Percentiles rank a stretch among this genome's conserved stretches.
These are phyloP conservation scores for Paraleonurus japonicus DNA, from an alignment of 257 asterid species.

Conservation along the genomic window DNA sequence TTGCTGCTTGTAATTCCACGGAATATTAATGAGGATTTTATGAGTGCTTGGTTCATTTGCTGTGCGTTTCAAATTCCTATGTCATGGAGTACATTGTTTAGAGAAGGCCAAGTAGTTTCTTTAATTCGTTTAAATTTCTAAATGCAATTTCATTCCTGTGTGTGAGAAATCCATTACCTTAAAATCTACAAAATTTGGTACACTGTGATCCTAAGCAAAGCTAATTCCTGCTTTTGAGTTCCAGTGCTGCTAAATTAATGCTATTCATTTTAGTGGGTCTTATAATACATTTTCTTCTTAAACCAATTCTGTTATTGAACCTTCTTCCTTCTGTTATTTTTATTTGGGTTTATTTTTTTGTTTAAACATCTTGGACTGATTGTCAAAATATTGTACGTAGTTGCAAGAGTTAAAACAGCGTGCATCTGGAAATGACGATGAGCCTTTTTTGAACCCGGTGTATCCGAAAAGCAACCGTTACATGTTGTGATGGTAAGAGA, in stretches of 20 bases:
- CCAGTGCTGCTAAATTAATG: neutral
- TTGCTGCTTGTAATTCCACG: neutral
- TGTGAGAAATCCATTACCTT: neutral
- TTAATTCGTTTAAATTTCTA: too few species aligned
- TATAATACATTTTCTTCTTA: neutral
- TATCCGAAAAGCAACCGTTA: constrained; percentile 83
- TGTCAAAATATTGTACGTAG: constrained; percentile 38
- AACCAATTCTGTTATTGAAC: neutral
- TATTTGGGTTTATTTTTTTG: neutral
- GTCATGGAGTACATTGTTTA: neutral
- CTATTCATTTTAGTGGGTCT: neutral
- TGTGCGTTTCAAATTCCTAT: neutral
- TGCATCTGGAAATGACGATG: constrained; percentile 73
- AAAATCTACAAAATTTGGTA: neutral
- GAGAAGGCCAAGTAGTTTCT: neutral
- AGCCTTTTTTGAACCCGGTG: constrained; percentile 78
- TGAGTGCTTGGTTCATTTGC: constrained; percentile 15
- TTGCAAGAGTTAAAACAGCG: constrained; percentile 95
- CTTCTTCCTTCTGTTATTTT: neutral
- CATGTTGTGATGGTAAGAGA: constrained; percentile 92
- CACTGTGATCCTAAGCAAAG: constrained; percentile 6
- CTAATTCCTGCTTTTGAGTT: neutral
- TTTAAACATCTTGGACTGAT: constrained; percentile 25
- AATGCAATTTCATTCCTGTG: too few species aligned
- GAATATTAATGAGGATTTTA: neutral